Base-by-base conservation (phyloP, 2,329 filamentous ascomycete genomes). In the Lecanicillium sp. region DNA sequence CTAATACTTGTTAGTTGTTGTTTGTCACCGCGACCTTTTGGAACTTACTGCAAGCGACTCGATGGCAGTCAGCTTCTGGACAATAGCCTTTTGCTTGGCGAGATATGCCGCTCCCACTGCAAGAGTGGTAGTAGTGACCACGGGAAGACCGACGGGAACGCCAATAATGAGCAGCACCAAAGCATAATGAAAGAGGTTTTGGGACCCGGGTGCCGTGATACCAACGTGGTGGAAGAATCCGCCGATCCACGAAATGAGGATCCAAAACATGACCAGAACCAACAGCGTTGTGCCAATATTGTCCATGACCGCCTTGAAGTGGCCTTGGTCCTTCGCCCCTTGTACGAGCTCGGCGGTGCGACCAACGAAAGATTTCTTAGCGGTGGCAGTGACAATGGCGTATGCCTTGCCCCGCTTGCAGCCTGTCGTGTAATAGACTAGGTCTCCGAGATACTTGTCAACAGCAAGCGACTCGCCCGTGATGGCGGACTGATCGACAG, bases 261-360 rank as follows among this genome's bases (percentile, higher is more conserved):
- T 84, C 72, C 75, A 87, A 66, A 84, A 81, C 64, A 87, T 80
- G 66, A 87, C 83, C 46, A 87, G 69, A 52, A 87, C 81, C 51
- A 87, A 71, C 41, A 87, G 71, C 44, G 78, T 68, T 38, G 81
- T 85, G 64, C 82, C 82, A 56, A 87, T 87, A 57, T 76, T 81
- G 74, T 87, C 81, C 83, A 87, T 87, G 70, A 87, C 83, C 49
- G 81, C 81, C 70, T 87, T 86, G 76, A 85, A 85, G 65, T 85
- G 81, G 66, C 82, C 83, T 56, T 79, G 74, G 61, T 86, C 83
- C 65, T 84, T 72, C 49, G 83, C 82, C 49, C 81, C 82, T 65
- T 85, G 77, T 36, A 87, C 82, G 37, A 87, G 72, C 51, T 76
- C 74, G 45, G 83, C 83, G 51, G 82, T 87, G 60, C 77, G 79